Percentiles rank a stretch among this genome's conserved stretches.
Evolutionary conservation across 2,329 filamentous ascomycete species (phyloP).

Genomic region (Periconia macrospinosa): DNA sequence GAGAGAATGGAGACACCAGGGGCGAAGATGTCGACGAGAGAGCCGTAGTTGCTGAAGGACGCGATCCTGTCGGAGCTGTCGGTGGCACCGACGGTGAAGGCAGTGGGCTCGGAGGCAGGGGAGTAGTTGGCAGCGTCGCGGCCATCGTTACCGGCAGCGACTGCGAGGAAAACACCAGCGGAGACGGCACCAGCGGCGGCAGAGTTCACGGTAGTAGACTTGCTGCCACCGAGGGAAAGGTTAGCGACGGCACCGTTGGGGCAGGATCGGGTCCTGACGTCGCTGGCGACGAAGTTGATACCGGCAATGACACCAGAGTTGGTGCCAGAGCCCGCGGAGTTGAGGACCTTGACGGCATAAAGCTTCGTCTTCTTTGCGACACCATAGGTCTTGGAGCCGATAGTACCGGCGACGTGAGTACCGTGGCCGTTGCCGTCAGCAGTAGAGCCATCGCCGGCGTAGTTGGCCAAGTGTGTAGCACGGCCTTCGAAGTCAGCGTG

Average conservation of each 20-base stretch:
- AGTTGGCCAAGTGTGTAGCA: constrained; percentile 43
- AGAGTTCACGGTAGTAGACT: constrained; percentile 41
- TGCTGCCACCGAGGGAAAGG: constrained; percentile 45
- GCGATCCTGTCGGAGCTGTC: constrained; percentile 41
- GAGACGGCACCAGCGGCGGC: constrained; percentile 40
- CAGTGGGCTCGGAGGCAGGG: constrained; percentile 43
- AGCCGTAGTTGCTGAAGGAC: constrained; percentile 45
- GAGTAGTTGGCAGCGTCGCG: constrained; percentile 36
- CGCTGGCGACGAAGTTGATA: constrained; percentile 41
- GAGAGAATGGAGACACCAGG: constrained; percentile 49
- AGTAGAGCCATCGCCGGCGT: constrained; percentile 37
- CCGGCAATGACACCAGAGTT: constrained; percentile 45
- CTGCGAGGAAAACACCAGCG: constrained; percentile 44
- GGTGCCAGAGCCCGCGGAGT: constrained; percentile 42
- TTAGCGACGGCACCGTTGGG: constrained; percentile 41
- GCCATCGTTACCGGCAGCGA: constrained; percentile 45
- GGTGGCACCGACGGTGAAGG: constrained; percentile 45
- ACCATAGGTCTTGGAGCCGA: constrained; percentile 42
- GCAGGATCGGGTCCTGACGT: constrained; percentile 37
- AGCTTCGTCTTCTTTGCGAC: constrained; percentile 44
- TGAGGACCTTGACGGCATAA: constrained; percentile 46
- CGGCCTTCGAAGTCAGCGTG: constrained; percentile 52
- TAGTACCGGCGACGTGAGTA: constrained; percentile 42
- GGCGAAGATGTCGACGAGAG: constrained; percentile 42
- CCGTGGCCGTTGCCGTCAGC: constrained; percentile 45